phyloP scores from a whole-genome alignment of 306 rosid species.

The Glycine latifolia region DNA sequence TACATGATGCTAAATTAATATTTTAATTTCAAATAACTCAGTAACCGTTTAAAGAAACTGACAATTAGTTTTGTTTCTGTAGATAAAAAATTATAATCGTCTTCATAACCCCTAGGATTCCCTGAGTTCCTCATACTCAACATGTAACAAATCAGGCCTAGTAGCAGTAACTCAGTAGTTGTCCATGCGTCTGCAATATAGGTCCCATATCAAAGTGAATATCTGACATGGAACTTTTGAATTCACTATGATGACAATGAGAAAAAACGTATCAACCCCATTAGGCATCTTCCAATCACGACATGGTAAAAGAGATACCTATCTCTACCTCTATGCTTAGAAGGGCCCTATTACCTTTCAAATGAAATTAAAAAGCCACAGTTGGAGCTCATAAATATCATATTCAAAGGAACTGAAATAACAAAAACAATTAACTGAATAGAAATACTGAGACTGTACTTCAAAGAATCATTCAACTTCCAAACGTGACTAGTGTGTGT shows the following conservation, averaged over 20 bases:
- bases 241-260: conserved; percentile 49
- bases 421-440: not conserved
- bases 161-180: not conserved
- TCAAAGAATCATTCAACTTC: conserved; percentile 12
- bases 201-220: conserved; percentile 56
- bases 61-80: not conserved
- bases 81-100: not conserved
- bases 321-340: conserved; percentile 10
- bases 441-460: conserved; percentile 2
- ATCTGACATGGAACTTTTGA: conserved; percentile 46
- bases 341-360: not conserved
- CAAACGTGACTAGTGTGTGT: conserved; percentile 14
- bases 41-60: not conserved
- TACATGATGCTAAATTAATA: not conserved
- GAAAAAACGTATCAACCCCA: conserved; percentile 28
- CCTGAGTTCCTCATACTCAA: conserved; percentile 51
- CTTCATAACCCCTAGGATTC: conserved; percentile 59
- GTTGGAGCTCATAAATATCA: conserved; percentile 8
- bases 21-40: not conserved
- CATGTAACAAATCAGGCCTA: conserved; percentile 38
- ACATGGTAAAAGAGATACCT: not conserved
- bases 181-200: conserved; percentile 4
- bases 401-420: not conserved
- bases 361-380: not conserved
- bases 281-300: conserved; percentile 31